Percentiles rank a stretch among this genome's conserved stretches.
Conservation (phyloP, 345 rosid species). For the Lumnitzera racemosa region DNA sequence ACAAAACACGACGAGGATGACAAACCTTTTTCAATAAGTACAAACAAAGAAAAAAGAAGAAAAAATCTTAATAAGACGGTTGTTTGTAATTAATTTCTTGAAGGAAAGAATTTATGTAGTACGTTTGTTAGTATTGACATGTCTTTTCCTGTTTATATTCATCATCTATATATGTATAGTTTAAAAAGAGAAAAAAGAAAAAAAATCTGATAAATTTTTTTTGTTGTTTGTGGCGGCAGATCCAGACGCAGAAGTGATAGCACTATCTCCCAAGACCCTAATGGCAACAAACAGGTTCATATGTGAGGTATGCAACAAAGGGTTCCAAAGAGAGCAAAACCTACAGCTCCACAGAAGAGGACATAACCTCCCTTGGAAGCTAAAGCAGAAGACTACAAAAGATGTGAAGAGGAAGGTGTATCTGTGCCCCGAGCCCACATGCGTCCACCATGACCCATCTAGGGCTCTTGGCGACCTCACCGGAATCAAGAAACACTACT, state of each 20-base stretch:
- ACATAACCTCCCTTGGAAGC: conserved; percentile 87
- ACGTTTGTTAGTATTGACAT: no score
- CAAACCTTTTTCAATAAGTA: no score
- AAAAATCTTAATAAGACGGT: no score
- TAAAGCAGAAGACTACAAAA: conserved; percentile 68
- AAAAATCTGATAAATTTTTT: not conserved
- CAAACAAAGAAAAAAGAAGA: no score
- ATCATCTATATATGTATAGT: not conserved
- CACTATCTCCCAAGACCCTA: conserved; percentile 79
- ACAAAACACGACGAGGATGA: no score
- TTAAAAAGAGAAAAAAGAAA: not conserved
- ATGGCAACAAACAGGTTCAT: conserved; percentile 89
- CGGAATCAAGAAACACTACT: conserved; percentile 74
- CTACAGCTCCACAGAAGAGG: conserved; percentile 85
- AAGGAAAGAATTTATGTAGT: no score
- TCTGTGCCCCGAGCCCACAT: conserved; percentile 78
- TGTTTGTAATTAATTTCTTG: no score
- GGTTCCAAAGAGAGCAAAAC: conserved; percentile 84
- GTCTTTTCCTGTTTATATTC: not conserved
- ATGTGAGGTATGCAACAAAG: conserved; percentile 84
- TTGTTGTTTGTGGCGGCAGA: conserved; percentile 28
- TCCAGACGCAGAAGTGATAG: conserved; percentile 88
- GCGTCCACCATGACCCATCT: conserved; percentile 82
- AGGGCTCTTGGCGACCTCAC: conserved; percentile 86
- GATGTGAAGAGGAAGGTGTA: conserved; percentile 78